Base-by-base conservation (phyloP, 2,329 filamentous ascomycete species). In the Aureobasidium namibiae region DNA sequence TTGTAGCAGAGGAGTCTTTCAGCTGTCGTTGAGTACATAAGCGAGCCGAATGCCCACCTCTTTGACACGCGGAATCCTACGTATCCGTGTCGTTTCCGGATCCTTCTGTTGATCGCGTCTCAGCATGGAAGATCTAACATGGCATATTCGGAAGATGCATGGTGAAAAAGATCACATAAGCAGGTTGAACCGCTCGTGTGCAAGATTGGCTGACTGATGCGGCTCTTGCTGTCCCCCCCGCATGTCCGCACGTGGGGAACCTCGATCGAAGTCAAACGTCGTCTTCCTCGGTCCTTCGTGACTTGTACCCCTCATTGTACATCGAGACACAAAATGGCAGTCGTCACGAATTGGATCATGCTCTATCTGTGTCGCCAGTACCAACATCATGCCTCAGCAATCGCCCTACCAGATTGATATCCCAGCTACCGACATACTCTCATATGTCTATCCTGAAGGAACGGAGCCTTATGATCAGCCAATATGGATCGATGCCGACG, bases 401-500 rank as follows among this genome's bases (percentile, higher is more conserved):
- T 80, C 79, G 3, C 74, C 71, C 2, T 80, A 76, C 64, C 72
- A 74, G 24, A 69, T 81, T 60, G 72, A 77, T 63, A 75, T 80
- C 34, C 77, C 78, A 10, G 67, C 74, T 61, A 76, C 70, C 56
- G 78, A 78, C 66, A 66, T 75, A 53, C 66, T 75, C 3, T 67
- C 65, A 50, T 72, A 69, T 54, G 65, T 75, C 53, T 76, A 72
- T 61, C 73, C 72, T 1, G 50, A 67, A 18, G 64, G 64, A 42
- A 59, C 68, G 56, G 58, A 65, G 16, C 67, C 71, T 21, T 74
- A 77, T 33, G 69, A 78, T 54, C 71, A 77, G 38, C 78, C 80
- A 7, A 68, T 82, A 61, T 84, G 80, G 80, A 74, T 80, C 56
- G 78, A 84, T 66, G 75, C 78, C 41, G 74, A 74, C 57, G 70